Evolutionary conservation across 2,329 filamentous ascomycete genomes (phyloP).

Genomic region (Graphilbum sp.): DNA sequence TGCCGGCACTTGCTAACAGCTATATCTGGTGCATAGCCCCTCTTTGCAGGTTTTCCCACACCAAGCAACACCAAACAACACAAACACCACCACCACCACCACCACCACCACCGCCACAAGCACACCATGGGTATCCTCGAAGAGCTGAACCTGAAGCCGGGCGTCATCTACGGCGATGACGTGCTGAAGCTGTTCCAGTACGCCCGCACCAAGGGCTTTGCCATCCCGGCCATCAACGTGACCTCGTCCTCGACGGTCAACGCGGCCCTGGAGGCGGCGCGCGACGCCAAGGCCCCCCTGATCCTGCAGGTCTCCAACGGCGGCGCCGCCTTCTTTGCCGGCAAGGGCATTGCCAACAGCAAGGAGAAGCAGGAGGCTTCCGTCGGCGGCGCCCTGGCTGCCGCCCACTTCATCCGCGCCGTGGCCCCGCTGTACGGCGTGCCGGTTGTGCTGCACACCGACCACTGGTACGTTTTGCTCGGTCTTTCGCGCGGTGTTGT

Average conservation of each 20-base stretch:
- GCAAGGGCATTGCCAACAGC: conserved; percentile 69
- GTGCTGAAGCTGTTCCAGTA: conserved; percentile 65
- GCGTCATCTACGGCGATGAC: conserved; percentile 38
- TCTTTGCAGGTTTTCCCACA: neutral
- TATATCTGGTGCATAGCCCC: neutral
- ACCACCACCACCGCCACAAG: neutral
- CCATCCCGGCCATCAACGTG: conserved; percentile 84
- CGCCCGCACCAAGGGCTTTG: conserved; percentile 73
- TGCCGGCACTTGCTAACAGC: neutral
- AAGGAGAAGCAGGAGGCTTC: conserved; percentile 84
- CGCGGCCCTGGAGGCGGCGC: conserved; percentile 71
- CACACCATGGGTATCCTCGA: conserved; percentile 16
- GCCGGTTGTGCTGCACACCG: conserved; percentile 87
- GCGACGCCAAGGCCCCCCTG: conserved; percentile 79
- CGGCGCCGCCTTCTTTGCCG: conserved; percentile 82
- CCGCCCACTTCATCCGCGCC: conserved; percentile 82
- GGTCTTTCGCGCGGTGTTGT: too few species aligned
- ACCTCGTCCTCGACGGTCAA: conserved; percentile 61
- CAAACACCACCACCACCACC: neutral
- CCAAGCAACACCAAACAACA: too few species aligned
- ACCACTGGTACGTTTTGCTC: conserved; percentile 49
- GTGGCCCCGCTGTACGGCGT: conserved; percentile 77
- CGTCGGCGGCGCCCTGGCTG: conserved; percentile 74
- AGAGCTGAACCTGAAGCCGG: conserved; percentile 33
- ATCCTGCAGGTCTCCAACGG: conserved; percentile 90